These are phyloP conservation scores for Carex parvula DNA, from an alignment of 176 grass and related monocot species.

Conservation along the genomic window DNA sequence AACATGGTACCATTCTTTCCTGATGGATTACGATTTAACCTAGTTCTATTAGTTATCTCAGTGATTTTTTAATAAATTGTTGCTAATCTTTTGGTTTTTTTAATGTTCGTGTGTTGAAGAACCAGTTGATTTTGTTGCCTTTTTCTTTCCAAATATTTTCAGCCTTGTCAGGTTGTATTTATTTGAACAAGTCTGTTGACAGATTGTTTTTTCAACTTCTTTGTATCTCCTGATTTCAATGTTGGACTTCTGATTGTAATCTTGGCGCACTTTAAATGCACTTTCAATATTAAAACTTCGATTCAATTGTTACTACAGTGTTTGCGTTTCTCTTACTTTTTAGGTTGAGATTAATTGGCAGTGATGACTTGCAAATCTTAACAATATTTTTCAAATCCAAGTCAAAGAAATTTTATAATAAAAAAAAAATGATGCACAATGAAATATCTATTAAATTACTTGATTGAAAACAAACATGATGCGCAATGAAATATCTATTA, in stretches of 20 bases:
- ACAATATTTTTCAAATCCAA: too few species aligned
- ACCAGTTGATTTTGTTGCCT: not conserved
- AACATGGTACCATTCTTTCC: not conserved
- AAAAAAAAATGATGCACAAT: too few species aligned
- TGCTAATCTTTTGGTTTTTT: not conserved
- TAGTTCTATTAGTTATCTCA: not conserved
- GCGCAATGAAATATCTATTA: too few species aligned
- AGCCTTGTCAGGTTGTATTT: not conserved
- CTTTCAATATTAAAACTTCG: not conserved
- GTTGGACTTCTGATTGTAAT: not conserved
- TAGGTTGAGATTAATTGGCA: not conserved
- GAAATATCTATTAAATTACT: too few species aligned
- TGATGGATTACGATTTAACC: not conserved
- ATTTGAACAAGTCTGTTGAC: not conserved
- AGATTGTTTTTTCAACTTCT: not conserved
- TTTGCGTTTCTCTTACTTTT: not conserved
- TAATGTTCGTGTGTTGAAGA: not conserved
- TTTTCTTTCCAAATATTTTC: not conserved
- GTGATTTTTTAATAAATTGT: not conserved
- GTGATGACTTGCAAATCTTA: not conserved
- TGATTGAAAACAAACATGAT: too few species aligned
- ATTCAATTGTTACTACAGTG: not conserved
- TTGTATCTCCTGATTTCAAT: not conserved
- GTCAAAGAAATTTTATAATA: too few species aligned
- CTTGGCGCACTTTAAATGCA: not conserved